Conservation (phyloP, 495 filamentous ascomycete species). For the Penicillium pancosmium region DNA sequence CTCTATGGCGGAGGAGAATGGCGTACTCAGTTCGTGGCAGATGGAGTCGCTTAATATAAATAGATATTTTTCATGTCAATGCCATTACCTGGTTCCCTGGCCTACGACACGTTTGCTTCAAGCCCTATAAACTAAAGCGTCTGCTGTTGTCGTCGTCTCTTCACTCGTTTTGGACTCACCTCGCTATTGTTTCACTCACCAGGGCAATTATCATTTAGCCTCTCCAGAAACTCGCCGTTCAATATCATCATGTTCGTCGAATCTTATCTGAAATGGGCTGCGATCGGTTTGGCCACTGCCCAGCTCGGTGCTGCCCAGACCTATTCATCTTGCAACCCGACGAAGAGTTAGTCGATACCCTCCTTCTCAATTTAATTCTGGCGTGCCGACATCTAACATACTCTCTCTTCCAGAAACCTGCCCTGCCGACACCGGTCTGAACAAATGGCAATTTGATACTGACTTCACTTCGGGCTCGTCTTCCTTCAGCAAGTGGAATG, state of each 20-base stretch:
- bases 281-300: constrained; percentile 18
- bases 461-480: constrained; percentile 65
- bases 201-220: neutral
- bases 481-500: constrained; percentile 60
- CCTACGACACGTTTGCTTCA: neutral
- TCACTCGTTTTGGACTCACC: constrained; percentile 9
- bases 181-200: neutral
- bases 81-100: neutral
- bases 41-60: constrained; percentile 17
- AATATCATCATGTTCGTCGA: constrained; percentile 14
- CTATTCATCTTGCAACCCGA: constrained; percentile 70
- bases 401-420: constrained; percentile 47
- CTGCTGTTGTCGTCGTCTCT: neutral
- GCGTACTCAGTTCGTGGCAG: constrained; percentile 12
- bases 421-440: constrained; percentile 64
- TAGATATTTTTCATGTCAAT: constrained; percentile 10
- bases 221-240: neutral
- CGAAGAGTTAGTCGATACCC: constrained; percentile 44
- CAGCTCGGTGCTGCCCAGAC: constrained; percentile 67
- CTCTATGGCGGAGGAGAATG: constrained; percentile 14
- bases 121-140: neutral
- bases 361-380: neutral
- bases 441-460: constrained; percentile 54
- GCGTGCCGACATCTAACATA: constrained; percentile 12
- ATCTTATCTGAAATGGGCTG: constrained; percentile 28